Base-by-base conservation (phyloP, 192 early-diverging fungal genomes). In the Coemansia sp. region DNA sequence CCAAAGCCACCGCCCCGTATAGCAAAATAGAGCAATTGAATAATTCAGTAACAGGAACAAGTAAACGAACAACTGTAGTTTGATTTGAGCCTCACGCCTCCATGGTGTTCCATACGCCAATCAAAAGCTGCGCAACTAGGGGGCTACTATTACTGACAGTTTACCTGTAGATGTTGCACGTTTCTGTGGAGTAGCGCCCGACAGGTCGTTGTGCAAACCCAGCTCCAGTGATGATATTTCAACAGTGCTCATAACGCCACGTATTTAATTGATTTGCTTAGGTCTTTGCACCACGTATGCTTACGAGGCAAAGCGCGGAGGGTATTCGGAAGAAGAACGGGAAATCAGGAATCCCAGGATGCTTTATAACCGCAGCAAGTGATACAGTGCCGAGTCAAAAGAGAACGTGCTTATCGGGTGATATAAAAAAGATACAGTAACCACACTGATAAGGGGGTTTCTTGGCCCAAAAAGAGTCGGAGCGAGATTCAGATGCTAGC, bases 131-230 rank as follows among this genome's bases (percentile, higher is more conserved):
- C 9, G 42, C 20, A 48, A 25, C 22, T 44, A 57, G n/a, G 17
- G 37, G 6, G 40, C 14, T 15, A 44, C 11, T 34, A 34, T 34
- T 21, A 57, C 36, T 15, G 12, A 21, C 23, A 21, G 15, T 44
- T 60, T 74, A 74, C 71, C 71, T 19, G 60, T 22, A 12, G 56
- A 57, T 19, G 53, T 51, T 48, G 47, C 55, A 7, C 71, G 71
- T 52, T 74, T 74, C 44, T 74, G 71, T 26, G 71, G 71, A 22
- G 54, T 66, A 8, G 60, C 38, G 7, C 38, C 57, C 11, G 52
- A 54, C 5, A n/a, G 19, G 15, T 17, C n/a, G 15, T n/a, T 17
- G 5, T 8, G 47, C 47, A 19, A 17, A 1, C 15, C 17, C 15
- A 7, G n/a, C n/a, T 19, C 47, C 19, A 19, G 5, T 7, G 47